phyloP scores from a whole-genome alignment of 495 filamentous ascomycete species.

The Eremomyces bilateralis region DNA sequence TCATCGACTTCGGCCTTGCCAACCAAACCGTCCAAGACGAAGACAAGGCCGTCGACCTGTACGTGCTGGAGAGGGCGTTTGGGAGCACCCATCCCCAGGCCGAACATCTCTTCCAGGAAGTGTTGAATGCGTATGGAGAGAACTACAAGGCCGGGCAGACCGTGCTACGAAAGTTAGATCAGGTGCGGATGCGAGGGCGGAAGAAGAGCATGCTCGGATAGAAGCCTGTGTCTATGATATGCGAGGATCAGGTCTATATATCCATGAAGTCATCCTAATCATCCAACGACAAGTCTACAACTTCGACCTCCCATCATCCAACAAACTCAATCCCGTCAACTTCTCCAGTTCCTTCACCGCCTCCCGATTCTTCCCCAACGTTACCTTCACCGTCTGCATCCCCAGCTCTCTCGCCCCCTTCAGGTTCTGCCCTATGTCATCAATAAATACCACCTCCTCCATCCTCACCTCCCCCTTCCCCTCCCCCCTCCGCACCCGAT shows the following conservation, averaged over 20 bases:
- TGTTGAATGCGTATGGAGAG: constrained; percentile 38
- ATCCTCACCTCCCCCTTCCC: constrained; percentile 29
- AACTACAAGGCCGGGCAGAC: constrained; percentile 34
- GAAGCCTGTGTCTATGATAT: too few species aligned
- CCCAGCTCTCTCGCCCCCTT: constrained; percentile 56
- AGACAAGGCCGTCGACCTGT: constrained; percentile 88
- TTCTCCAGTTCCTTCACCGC: constrained; percentile 50
- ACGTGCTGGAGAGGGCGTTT: constrained; percentile 93
- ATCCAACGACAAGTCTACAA: too few species aligned
- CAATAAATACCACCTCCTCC: constrained; percentile 64
- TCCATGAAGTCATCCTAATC: neutral
- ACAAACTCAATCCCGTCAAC: constrained; percentile 31
- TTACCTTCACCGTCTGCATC: constrained; percentile 66
- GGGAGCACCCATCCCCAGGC: constrained; percentile 80
- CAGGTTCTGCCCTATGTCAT: constrained; percentile 91
- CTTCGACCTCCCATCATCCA: constrained; percentile 21
- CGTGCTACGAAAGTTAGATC: constrained; percentile 61
- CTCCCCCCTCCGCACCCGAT: constrained; percentile 32
- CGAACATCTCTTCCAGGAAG: constrained; percentile 48
- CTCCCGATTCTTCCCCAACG: constrained; percentile 51
- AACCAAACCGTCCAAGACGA: constrained; percentile 66
- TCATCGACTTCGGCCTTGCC: constrained; percentile 93
- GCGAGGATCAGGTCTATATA: too few species aligned
- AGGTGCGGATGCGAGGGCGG: constrained; percentile 85
- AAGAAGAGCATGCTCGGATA: constrained; percentile 94